Evolutionary conservation across 306 rosid genomes (phyloP).

Genomic region (Castanea mollissima): DNA sequence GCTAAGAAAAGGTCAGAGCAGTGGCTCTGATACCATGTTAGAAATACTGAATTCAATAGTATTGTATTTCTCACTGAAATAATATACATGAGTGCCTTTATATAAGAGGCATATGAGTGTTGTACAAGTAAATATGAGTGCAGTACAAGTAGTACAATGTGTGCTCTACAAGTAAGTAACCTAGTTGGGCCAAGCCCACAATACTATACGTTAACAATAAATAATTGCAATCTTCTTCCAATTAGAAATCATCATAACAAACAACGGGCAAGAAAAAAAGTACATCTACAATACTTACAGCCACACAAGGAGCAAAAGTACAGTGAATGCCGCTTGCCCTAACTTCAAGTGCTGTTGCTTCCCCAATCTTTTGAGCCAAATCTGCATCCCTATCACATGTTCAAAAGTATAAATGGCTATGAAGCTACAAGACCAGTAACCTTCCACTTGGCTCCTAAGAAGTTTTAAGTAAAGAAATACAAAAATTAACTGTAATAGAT

Average conservation of each 20-base stretch:
- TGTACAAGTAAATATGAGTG: too few relatives aligned
- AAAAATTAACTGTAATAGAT: background rate
- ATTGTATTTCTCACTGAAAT: too few relatives aligned
- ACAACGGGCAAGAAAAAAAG: background rate
- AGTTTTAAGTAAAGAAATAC: background rate
- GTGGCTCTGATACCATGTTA: too few relatives aligned
- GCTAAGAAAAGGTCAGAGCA: too few relatives aligned
- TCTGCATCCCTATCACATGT: conserved; percentile 42
- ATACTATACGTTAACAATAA: background rate
- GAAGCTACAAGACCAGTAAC: background rate
- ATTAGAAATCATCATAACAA: background rate
- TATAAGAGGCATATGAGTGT: too few relatives aligned
- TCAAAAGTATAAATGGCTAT: background rate
- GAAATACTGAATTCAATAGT: too few relatives aligned
- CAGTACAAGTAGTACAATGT: too few relatives aligned
- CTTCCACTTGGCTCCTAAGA: background rate
- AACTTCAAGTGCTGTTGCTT: conserved; percentile 51
- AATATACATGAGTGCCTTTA: too few relatives aligned
- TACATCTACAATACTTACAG: conserved; percentile 33
- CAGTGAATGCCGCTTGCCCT: conserved; percentile 49
- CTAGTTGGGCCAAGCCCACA: too few relatives aligned
- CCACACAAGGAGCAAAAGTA: conserved; percentile 53
- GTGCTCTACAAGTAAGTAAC: too few relatives aligned
- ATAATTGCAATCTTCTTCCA: background rate
- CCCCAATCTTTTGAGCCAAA: conserved; percentile 47